Conservation (phyloP, 225 moss, liverwort and hornwort species). For the Climacium dendroides region DNA sequence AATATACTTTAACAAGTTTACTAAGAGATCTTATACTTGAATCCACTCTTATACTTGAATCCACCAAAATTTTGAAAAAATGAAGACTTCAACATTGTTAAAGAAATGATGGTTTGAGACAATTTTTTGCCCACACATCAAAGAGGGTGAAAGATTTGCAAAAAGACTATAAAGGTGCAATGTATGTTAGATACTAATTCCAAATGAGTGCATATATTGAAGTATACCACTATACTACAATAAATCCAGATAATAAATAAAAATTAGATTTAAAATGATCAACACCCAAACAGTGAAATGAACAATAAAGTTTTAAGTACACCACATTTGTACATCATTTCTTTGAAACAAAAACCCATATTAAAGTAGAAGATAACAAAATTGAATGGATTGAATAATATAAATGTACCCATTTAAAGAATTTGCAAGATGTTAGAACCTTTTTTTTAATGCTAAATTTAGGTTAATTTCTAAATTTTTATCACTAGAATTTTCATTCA, state of each 20-base stretch:
- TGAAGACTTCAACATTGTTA: background rate
- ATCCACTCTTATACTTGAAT: background rate
- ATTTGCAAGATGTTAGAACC: background rate
- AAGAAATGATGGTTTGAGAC: background rate
- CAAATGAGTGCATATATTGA: background rate
- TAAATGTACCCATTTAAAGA: background rate
- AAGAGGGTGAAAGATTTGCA: rapidly evolving
- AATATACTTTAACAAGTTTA: background rate
- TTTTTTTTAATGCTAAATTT: background rate
- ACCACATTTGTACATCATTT: background rate
- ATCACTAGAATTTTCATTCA: background rate
- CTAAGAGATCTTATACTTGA: background rate
- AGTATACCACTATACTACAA: rapidly evolving
- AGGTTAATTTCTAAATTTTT: background rate
- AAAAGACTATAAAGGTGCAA: background rate
- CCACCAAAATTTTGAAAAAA: background rate
- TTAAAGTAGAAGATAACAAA: background rate
- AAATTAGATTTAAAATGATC: background rate
- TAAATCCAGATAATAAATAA: background rate
- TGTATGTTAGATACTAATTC: background rate
- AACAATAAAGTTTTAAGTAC: too few species aligned
- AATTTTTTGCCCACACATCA: background rate
- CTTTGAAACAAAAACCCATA: background rate
- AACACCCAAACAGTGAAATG: background rate
- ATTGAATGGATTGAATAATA: background rate